phyloP scores from a whole-genome alignment of 805 yeast genomes.

The Metschnikowia cerradonensis region DNA sequence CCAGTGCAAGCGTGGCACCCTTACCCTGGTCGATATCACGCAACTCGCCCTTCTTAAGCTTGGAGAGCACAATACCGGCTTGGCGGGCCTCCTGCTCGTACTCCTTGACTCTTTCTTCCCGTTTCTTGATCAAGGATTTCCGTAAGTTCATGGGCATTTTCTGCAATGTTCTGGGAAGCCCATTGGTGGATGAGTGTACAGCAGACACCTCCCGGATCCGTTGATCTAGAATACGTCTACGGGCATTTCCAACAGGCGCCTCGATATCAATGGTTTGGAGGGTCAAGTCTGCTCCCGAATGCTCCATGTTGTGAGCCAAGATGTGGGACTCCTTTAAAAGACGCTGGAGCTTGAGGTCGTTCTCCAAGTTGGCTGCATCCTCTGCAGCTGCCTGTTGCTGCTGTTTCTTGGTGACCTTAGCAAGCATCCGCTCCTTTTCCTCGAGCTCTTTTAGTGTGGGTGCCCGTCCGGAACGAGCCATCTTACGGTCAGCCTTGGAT shows the following conservation, averaged over 20 bases:
- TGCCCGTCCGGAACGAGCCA: conserved; percentile 59
- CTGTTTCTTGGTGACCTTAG: conserved; percentile 32
- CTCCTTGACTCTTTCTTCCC: conserved; percentile 47
- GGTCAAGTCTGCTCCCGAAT: conserved; percentile 68
- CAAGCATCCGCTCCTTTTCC: conserved; percentile 21
- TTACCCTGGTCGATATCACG: conserved; percentile 53
- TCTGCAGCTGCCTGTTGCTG: conserved; percentile 34
- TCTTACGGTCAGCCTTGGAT: conserved; percentile 47
- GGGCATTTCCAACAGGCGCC: conserved; percentile 63
- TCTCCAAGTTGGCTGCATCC: conserved; percentile 52
- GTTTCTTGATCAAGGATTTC: conserved; percentile 71
- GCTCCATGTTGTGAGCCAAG: conserved; percentile 37
- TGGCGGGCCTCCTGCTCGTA: conserved; percentile 78
- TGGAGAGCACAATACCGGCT: conserved; percentile 85
- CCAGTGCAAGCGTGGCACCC: conserved; percentile 49
- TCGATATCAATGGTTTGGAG: conserved; percentile 58
- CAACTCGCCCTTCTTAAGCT: conserved; percentile 61
- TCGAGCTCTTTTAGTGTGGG: conserved; percentile 40
- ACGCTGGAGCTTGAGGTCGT: conserved; percentile 70
- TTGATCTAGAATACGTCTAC: conserved; percentile 59
- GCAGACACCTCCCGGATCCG: conserved; percentile 47
- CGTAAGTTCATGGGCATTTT: conserved; percentile 88
- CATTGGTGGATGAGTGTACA: conserved; percentile 43
- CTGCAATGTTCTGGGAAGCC: conserved; percentile 47
- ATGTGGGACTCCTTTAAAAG: conserved; percentile 71